Base-by-base conservation (phyloP, 257 asterid species). In the Ocimum tenuiflorum region DNA sequence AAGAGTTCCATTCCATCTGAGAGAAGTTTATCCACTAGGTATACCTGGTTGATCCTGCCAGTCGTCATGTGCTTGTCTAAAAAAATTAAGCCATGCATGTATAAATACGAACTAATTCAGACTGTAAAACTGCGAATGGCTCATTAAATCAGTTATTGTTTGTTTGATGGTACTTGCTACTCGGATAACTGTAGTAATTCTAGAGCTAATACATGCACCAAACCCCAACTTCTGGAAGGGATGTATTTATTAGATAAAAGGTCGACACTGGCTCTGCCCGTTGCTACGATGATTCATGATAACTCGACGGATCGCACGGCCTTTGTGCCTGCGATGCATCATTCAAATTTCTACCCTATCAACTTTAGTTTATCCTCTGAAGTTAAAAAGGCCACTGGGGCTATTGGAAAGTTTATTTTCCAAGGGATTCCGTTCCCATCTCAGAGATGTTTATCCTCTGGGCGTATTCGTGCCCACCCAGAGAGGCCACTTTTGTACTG, bases 281-380 rank as follows among this genome's bases (percentile, higher is more conserved):
- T 52, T 52, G 59, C 33, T 52, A 24, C 59, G 59, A 52, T 52
- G 54, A 48, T 51, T 52, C 59, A 52, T 52, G 59, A 52, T 52
- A 52, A 22, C 17, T 52, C 59, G 36, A 52, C 18, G 38, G 36
- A 52, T 23, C 36, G 42, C 60, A 53, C 12, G 19, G 6, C 60
- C 60, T 14, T 53, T 6, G 11, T 53, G 42, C 41, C 58, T 36
- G 60, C 6, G 60, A 52, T 18, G 17, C 59, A 52, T 52, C 59
- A 52, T 52, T 52, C 36, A 22, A 52, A 22, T 20, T 52, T 53
- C 39, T 53, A 10, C 41, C 60, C 60, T 53, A 53, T 53, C 41
- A 53, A 53, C 42, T 53, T 53, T 53, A n/a, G n/a, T n/a, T n/a
- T n/a, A n/a, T n/a, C n/a, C n/a, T n/a, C n/a, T n/a, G n/a, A n/a